Evolutionary conservation across 2,329 filamentous ascomycete genomes (phyloP), one percentile per base, ranked within the genome.

Genomic region (Neofusicoccum ribis): DNA sequence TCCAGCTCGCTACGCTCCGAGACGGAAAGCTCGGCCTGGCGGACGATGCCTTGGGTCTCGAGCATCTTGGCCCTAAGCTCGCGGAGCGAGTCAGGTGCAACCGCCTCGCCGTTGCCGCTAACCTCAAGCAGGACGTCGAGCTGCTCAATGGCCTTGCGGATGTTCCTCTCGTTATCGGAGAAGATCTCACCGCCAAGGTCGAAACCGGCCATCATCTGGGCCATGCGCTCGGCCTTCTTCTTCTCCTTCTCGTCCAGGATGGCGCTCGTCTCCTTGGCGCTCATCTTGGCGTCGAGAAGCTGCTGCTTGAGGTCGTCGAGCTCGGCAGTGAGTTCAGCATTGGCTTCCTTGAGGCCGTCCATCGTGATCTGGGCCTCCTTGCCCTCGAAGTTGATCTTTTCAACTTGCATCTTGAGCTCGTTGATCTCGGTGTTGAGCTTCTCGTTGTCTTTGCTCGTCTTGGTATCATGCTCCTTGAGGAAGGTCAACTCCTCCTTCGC

Each of bases 181-280:
- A 98, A 96, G 37, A 96, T 89, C 65, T 97, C 93, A 56, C 91
- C 90, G 50, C 93, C 94, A 39, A 99, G 86, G 73, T 99, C 94
- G 72, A 99, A 98, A 3, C 94, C 93, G 66, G 95, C 95, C 94
- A 99, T 97, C 95, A 99, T 99, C 85, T 97, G 91, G 49, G 95
- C 95, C 95, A 99, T 99, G 80, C 96, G 95, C 81, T 99, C 95
- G 0, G 93, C 92, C 85, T 99, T 99, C 82, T 93, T 93, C 84
- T 93, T 94, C 80, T 98, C 96, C 84, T 99, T 99, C 80, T 98
- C 95, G 71, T 98, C 94, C 20, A 96, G 82, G 15, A 92, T 90
- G 8, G 93, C 93, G 50, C 88, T 93, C 1, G 91, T 94, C 80
- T 98, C 95, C 81, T 95, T 96, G 65, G 94, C 93, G 70, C 89